Base-by-base conservation (phyloP, 805 yeast species). In the Candida broadrunensis region DNA sequence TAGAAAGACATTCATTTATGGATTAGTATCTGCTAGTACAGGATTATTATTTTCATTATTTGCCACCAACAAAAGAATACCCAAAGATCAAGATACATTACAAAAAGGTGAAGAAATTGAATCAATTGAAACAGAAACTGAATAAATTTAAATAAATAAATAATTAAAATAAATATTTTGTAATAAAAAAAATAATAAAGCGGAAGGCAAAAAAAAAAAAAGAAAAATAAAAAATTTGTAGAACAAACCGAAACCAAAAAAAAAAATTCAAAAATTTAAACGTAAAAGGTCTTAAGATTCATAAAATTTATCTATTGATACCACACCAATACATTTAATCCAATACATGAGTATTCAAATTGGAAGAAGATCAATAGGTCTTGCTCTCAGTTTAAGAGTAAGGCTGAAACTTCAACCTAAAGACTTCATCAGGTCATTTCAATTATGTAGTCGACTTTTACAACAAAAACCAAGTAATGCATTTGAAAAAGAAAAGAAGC, bases 51-150 rank as follows among this genome's bases (percentile, higher is more conserved):
- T 50, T 6, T 44, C 65, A 0, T 5, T 70, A 0, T 66, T 73
- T 43, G 59, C 67, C 36, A 70, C 80, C 12, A 69, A 67, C 48
- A 58, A 61, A 35, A 62, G 60, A 41, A 51, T 75, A 17, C 81
- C 81, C 1, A 58, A 53, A 35, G 54, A 57, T 29, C 40, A 46
- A 19, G 51, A 58, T 27, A 45, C 55, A 20, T 42, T 42, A 11
- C 44, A 14, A 17, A 41, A 47, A 33, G 45, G 39, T 6, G 50
- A 51, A 32, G 43, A 33, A 6, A 36, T 26, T 17, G 39, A 23
- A n/a, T n/a, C n/a, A n/a, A n/a, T n/a, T n/a, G n/a, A n/a, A n/a
- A n/a, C n/a, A n/a, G n/a, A n/a, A n/a, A n/a, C n/a, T n/a, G n/a
- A n/a, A n/a, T n/a, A n/a, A n/a, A n/a, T n/a, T n/a, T n/a, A n/a